phyloP scores from a whole-genome alignment of 2,329 filamentous ascomycete species.

The Stagonosporopsis cucurbitacearum region DNA sequence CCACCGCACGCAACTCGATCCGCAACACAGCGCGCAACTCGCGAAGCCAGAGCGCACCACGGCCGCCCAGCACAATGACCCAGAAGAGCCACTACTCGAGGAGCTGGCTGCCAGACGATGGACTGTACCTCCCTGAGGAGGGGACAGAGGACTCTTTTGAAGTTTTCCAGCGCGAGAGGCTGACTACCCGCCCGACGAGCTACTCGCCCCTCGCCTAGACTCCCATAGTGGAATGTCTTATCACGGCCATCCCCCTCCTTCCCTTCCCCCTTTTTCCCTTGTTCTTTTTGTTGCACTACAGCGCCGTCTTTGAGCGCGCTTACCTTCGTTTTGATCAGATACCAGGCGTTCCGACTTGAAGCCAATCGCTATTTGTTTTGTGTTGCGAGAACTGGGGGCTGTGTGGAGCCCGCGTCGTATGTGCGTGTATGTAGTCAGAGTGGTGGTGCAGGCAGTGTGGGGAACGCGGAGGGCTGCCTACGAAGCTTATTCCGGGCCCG shows the following conservation, averaged over 20 bases:
- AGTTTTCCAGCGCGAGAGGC: conserved; percentile 20
- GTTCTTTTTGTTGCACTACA: not conserved
- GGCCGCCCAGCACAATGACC: conserved; percentile 22
- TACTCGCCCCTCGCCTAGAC: conserved; percentile 30
- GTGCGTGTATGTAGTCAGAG: not conserved
- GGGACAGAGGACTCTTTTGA: conserved; percentile 27
- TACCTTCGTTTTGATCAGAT: conserved; percentile 6
- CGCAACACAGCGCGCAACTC: conserved; percentile 5
- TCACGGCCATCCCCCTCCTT: not conserved
- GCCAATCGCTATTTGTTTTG: conserved; percentile 20
- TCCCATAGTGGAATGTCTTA: not conserved
- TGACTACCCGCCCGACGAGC: conserved; percentile 27
- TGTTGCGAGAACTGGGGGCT: not conserved
- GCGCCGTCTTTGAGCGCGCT: conserved; percentile 15
- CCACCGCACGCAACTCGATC: conserved; percentile 5
- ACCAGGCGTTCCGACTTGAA: conserved; percentile 22
- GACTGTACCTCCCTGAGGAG: conserved; percentile 31
- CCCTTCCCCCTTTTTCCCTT: too few relatives aligned
- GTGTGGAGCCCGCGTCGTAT: not conserved
- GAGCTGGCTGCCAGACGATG: conserved; percentile 36
- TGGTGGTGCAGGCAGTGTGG: conserved; percentile 6
- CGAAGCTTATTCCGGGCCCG: conserved; percentile 7
- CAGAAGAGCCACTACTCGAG: conserved; percentile 25
- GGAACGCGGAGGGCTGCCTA: not conserved
- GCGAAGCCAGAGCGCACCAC: conserved; percentile 4